phyloP scores from a whole-genome alignment of 148 eudicot species.

The Pouteria glomerata region DNA sequence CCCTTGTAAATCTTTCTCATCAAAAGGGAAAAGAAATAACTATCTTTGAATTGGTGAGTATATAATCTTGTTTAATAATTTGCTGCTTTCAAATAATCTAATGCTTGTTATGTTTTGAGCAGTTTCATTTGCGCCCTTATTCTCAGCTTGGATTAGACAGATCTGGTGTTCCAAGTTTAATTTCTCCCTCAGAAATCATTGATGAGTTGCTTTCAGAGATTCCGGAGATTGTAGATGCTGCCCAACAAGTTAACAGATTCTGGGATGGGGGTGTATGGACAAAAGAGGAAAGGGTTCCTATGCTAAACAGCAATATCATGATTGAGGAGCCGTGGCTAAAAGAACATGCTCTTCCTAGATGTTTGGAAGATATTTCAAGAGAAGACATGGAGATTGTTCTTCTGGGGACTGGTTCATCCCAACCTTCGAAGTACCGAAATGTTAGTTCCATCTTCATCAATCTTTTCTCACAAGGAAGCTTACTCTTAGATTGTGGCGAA shows the following conservation, averaged over 20 bases:
- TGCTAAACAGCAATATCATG: slow-evolving; percentile 14
- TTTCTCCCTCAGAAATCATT: slow-evolving; percentile 37
- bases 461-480: slow-evolving; percentile 79
- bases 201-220: slow-evolving; percentile 61
- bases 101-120: slow-evolving; percentile 20
- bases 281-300: slow-evolving; percentile 12
- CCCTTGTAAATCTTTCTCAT: no score
- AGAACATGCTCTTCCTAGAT: slow-evolving; percentile 55
- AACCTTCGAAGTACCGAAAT: slow-evolving; percentile 95
- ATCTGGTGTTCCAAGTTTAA: slow-evolving; percentile 47
- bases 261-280: slow-evolving; percentile 29
- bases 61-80: neutral
- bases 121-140: slow-evolving; percentile 85
- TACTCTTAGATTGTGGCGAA: slow-evolving; percentile 95
- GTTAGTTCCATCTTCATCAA: slow-evolving; percentile 83
- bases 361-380: slow-evolving; percentile 72
- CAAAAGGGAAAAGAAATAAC: neutral
- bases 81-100: neutral
- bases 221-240: slow-evolving; percentile 70
- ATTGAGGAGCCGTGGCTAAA: slow-evolving; percentile 74
- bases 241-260: slow-evolving; percentile 47
- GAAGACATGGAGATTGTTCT: slow-evolving; percentile 95
- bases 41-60: neutral
- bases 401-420: slow-evolving; percentile 96
- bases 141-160: slow-evolving; percentile 73